Evolutionary conservation across 129 eudicot genomes (phyloP).

Genomic region (Flaveria bidentis): DNA sequence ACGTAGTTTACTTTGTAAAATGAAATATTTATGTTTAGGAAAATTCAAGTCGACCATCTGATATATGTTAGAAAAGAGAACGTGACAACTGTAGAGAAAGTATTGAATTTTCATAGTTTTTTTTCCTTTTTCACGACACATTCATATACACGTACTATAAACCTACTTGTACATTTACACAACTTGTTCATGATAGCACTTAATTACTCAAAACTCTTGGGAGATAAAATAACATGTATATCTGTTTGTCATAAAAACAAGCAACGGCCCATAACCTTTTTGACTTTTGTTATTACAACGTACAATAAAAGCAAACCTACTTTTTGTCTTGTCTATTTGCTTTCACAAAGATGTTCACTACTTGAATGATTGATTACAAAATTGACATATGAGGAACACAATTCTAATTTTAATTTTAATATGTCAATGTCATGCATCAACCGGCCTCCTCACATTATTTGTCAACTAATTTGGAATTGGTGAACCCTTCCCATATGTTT

Average conservation of each 20-base stretch:
- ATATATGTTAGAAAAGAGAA: no score
- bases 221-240: background rate
- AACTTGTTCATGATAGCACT: no score
- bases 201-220: no score
- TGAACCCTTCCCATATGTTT: background rate
- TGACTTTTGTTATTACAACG: constrained; percentile 19
- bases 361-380: constrained; percentile 18
- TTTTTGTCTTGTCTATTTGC: constrained; percentile 21
- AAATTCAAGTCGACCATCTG: no score
- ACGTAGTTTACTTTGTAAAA: no score
- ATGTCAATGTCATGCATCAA: background rate
- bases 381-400: background rate
- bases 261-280: constrained; percentile 27
- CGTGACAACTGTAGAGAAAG: no score
- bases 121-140: no score
- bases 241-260: constrained; percentile 10
- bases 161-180: no score
- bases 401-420: background rate
- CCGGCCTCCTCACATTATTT: background rate
- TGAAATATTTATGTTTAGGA: no score
- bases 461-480: background rate
- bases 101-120: no score
- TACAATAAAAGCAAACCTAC: constrained; percentile 26
- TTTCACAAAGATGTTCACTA: constrained; percentile 18
- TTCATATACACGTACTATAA: no score